Evolutionary conservation across 192 early-diverging fungal genomes (phyloP), one percentile per base, ranked within the genome.

Genomic region (Coemansia javaensis): DNA sequence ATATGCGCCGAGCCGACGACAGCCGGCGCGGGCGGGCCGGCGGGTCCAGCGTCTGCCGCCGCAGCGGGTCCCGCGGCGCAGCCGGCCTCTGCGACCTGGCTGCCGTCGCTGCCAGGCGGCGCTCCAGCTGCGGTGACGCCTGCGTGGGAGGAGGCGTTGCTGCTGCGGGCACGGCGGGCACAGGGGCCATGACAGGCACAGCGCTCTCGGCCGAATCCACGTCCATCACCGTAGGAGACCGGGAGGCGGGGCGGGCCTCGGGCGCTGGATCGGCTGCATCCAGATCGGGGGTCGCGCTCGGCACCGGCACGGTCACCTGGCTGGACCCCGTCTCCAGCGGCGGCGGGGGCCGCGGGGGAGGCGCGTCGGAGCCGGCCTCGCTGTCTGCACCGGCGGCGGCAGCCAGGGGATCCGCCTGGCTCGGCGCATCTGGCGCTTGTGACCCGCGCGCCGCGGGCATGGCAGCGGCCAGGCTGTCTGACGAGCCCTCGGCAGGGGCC

Each of bases 401-500:
- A 0, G 17, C 22, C 1, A 17, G 9, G n/a, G 18, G 0, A 4
- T 34, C 22, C 12, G 25, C 27, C 17, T 25, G 21, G 11, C 25
- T 20, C 23, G 15, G 21, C 30, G 14, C 33, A 7, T 61, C 50
- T 2, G 51, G 59, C 1, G 51, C 54, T 32, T 62, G 59, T 18
- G 59, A 43, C 5, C 54, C 40, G 38, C 54, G 41, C 12, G 27
- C 10, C 7, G 50, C 25, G 2, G 13, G 23, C 30, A 6, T 34
- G 9, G 18, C 12, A 7, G 18, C 40, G 12, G 30, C 24, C 17
- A 37, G 25, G 15, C 33, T 49, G 41, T 52, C 45, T 9, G 52
- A 63, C 6, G 59, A 63, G 31, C 44, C 50, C 12, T 40, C 38
- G 13, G 59, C 59, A 10, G 53, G 20, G 16, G 53, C 39, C 15